A percentile compares a stretch with the other conserved stretches of the same genome.
phyloP scores from a whole-genome alignment of 2,329 filamentous ascomycete species.

The Leptographium lundbergii region DNA sequence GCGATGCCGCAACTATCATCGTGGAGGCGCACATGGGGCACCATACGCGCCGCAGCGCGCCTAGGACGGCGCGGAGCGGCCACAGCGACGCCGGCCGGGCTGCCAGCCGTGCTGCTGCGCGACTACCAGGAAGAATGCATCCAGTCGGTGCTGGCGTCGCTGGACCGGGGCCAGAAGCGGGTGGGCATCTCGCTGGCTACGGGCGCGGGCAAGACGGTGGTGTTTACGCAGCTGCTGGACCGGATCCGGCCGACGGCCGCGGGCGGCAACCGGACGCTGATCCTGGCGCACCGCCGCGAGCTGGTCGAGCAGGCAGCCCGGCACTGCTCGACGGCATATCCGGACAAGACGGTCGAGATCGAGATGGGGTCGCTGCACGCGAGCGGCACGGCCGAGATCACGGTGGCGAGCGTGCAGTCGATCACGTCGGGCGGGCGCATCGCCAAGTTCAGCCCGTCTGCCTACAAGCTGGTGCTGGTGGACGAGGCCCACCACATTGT shows the following conservation, averaged over 20 bases:
- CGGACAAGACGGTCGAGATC: slow-evolving; percentile 68
- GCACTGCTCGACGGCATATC: slow-evolving; percentile 74
- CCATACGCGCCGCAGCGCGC: background rate
- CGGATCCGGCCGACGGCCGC: slow-evolving; percentile 47
- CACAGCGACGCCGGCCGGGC: background rate
- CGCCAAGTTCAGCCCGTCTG: slow-evolving; percentile 64
- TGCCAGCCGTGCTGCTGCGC: slow-evolving; percentile 45
- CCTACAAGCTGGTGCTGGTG: slow-evolving; percentile 83
- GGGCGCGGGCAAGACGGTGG: slow-evolving; percentile 83
- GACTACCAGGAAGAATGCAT: slow-evolving; percentile 90
- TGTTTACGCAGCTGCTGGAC: slow-evolving; percentile 91
- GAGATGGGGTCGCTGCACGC: slow-evolving; percentile 78
- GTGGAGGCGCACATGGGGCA: background rate
- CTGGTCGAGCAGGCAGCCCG: slow-evolving; percentile 85
- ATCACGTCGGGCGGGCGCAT: slow-evolving; percentile 66
- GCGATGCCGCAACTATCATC: background rate
- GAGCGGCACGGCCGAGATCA: slow-evolving; percentile 77
- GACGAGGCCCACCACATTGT: slow-evolving; percentile 98
- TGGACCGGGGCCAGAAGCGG: slow-evolving; percentile 61
- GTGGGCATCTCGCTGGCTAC: slow-evolving; percentile 79
- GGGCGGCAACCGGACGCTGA: slow-evolving; percentile 63
- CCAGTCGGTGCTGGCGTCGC: slow-evolving; percentile 58
- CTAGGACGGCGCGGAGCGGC: background rate
- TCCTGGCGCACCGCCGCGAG: slow-evolving; percentile 84
- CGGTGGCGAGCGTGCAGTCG: slow-evolving; percentile 80